Evolutionary conservation across 805 yeast genomes (phyloP).

Genomic region (Ogataea sp.): DNA sequence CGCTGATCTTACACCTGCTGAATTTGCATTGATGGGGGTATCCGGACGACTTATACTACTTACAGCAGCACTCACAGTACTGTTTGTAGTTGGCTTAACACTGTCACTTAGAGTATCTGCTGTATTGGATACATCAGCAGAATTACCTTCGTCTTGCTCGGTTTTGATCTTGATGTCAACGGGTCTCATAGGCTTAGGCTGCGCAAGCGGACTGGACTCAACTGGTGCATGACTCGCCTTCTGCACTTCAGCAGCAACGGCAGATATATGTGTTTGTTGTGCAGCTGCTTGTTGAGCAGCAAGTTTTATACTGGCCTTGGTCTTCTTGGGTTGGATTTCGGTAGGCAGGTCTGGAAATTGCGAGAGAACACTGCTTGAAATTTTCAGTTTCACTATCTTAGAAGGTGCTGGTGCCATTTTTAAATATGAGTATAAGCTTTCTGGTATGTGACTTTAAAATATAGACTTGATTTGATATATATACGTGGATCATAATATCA

Average conservation of each 20-base stretch:
- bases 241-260: neutral
- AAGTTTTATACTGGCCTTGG: neutral
- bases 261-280: slow-evolving; percentile 8
- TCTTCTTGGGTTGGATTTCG: neutral
- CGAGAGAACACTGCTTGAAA: slow-evolving; percentile 7
- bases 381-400: slow-evolving; percentile 9
- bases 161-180: too few relatives aligned
- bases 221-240: slow-evolving; percentile 1
- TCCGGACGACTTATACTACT: slow-evolving; percentile 11
- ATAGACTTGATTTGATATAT: too few relatives aligned
- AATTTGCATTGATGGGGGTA: slow-evolving; percentile 7
- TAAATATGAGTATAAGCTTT: too few relatives aligned
- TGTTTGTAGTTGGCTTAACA: neutral
- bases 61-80: neutral
- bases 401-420: slow-evolving; percentile 5
- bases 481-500: too few relatives aligned
- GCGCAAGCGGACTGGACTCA: slow-evolving; percentile 7
- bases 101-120: too few relatives aligned
- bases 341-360: slow-evolving; percentile 12
- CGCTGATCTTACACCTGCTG: neutral
- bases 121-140: too few relatives aligned
- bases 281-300: neutral
- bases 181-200: slow-evolving; percentile 7
- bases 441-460: too few relatives aligned
- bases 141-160: too few relatives aligned